Base-by-base conservation (phyloP, 2,329 filamentous ascomycete species). In the Ophiostoma himal-ulmi region DNA sequence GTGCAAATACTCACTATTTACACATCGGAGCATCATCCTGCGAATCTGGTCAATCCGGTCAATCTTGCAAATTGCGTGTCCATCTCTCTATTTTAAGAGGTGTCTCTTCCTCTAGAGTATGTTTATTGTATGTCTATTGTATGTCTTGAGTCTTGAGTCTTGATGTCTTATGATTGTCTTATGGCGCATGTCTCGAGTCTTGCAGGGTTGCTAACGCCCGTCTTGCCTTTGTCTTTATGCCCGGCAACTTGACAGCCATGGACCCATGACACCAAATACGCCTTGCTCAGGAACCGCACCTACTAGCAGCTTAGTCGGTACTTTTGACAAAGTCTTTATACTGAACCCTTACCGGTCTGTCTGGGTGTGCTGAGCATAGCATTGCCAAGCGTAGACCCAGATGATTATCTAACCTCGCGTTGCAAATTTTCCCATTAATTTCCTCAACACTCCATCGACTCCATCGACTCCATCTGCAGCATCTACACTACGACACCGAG, bases 21-120 rank as follows among this genome's bases (percentile, higher is more conserved):
- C n/a, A 8, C 52, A 57, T 57, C 52, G n/a, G 52, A 57, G n/a
- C 22, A 57, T 39, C 52, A 26, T 57, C 52, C 52, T 57, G 52
- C 14, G n/a, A 54, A 54, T 22, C 52, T 26, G 10, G n/a, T 26
- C 30, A 30, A 30, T 30, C 3, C 1, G 1, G 26, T 22, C n/a
- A 48, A 48, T 48, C 44, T 48, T 48, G 20, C 20, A 48, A 48
- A 48, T 48, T 17, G 6, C 44, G 44, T n/a, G 44, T 48, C n/a
- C 14, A 20, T 44, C 14, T 48, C 44, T 48, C 44, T 48, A 48
- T 48, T 48, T 20, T n/a, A 5, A 7, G 5, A 48, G n/a, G 2
- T 8, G 44, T n/a, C 17, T 44, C 41, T 44, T 44, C 41, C 17
- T 14, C 41, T 3, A 48, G 17, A 48, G 44, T n/a, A 48, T 48